phyloP scores from a whole-genome alignment of 1,284 basidiomycete genomes.

The Xanthoconium separans region DNA sequence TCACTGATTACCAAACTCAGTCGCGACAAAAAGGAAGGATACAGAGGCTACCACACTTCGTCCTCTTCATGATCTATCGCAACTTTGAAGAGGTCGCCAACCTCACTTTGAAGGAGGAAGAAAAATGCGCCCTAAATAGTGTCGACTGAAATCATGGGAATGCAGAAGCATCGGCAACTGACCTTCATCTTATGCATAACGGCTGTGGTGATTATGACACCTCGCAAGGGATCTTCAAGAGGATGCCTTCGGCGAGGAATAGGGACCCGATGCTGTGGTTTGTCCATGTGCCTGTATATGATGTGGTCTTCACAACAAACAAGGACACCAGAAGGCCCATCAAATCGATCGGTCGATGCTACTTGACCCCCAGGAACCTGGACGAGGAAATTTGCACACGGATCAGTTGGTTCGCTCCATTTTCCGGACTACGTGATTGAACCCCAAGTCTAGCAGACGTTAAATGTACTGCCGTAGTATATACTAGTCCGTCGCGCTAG shows the following conservation, averaged over 20 bases:
- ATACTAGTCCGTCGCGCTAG: too few relatives aligned
- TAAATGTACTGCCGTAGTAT: too few relatives aligned
- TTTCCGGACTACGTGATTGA: slow-evolving; percentile 97
- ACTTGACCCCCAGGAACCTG: slow-evolving; percentile 98
- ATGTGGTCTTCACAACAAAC: slow-evolving; percentile 96
- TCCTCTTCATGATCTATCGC: slow-evolving; percentile 97
- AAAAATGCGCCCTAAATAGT: slow-evolving; percentile 86
- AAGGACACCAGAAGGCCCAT: slow-evolving; percentile 94
- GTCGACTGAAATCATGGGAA: slow-evolving; percentile 2
- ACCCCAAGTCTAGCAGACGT: slow-evolving; percentile 88
- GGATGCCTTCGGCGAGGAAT: slow-evolving; percentile 88
- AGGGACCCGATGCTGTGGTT: slow-evolving; percentile 86
- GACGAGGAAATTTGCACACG: slow-evolving; percentile 88
- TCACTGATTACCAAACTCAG: slow-evolving; percentile 95
- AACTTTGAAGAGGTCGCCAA: slow-evolving; percentile 94
- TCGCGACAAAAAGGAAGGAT: slow-evolving; percentile 95
- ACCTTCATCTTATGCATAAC: slow-evolving; percentile 99
- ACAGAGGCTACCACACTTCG: slow-evolving; percentile 83
- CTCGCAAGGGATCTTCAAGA: slow-evolving; percentile 76
- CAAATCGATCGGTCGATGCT: slow-evolving; percentile 82
- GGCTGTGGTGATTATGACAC: slow-evolving; percentile 85
- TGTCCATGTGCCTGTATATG: slow-evolving; percentile 93
- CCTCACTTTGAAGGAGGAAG: slow-evolving; percentile 93
- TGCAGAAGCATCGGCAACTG: slow-evolving; percentile 19
- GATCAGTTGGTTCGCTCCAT: slow-evolving; percentile 95